Percentiles rank a stretch among this genome's conserved stretches.
Evolutionary conservation across 83 land plant species (phyloP).

Genomic region (Diphasiastrum complanatum): DNA sequence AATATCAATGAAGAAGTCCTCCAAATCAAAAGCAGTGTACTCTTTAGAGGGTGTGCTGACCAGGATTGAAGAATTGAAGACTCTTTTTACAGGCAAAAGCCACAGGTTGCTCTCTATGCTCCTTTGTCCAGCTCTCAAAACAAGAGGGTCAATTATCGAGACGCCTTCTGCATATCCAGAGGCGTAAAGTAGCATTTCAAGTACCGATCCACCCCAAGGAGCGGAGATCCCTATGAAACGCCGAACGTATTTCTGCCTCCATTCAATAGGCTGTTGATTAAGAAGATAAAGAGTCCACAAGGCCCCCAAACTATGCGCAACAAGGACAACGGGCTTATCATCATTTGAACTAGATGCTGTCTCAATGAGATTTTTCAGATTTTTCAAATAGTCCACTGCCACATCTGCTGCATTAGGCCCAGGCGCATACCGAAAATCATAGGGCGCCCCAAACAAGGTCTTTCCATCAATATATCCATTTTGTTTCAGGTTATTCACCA

Average conservation of each 20-base stretch:
- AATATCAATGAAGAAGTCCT: conserved; percentile 62
- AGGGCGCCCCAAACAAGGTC: conserved; percentile 84
- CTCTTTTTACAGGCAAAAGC: conserved; percentile 59
- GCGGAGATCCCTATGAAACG: conserved; percentile 67
- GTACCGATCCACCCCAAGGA: conserved; percentile 88
- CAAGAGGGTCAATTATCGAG: conserved; percentile 62
- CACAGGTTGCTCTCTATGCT: conserved; percentile 82
- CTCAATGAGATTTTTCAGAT: conserved; percentile 61
- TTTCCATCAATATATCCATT: conserved; percentile 62
- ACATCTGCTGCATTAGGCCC: conserved; percentile 55
- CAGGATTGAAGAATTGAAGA: conserved; percentile 38
- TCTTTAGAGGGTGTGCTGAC: conserved; percentile 33
- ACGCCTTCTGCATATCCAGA: conserved; percentile 78
- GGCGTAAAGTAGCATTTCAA: conserved; percentile 68
- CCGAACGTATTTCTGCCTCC: conserved; percentile 57
- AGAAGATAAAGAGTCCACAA: conserved; percentile 67
- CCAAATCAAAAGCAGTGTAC: conserved; percentile 53
- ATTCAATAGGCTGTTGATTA: conserved; percentile 45
- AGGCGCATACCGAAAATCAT: conserved; percentile 85
- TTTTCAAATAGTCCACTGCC: conserved; percentile 44
- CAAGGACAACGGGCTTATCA: conserved; percentile 56
- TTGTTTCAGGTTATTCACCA: conserved; percentile 50
- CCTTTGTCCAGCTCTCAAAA: conserved; percentile 67
- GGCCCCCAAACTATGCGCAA: conserved; percentile 91
- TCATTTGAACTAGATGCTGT: conserved; percentile 51